Evolutionary conservation across 2,329 filamentous ascomycete genomes (phyloP), one percentile per base, ranked within the genome.

Genomic region (Pseudocercospora fuligena): DNA sequence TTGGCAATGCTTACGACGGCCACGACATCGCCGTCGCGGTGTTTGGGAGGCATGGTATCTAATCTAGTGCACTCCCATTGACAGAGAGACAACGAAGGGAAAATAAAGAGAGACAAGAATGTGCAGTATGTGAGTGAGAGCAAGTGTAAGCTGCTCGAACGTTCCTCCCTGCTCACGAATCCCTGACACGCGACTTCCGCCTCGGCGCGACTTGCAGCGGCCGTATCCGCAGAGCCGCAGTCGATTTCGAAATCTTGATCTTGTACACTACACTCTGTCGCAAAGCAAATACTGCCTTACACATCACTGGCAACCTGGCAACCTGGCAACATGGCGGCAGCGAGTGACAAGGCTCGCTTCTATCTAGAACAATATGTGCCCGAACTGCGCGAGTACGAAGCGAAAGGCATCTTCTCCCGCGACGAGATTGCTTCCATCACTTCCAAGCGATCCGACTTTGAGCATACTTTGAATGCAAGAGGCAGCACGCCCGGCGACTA

Each of bases 281-380:
- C 27, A 57, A 33, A 31, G 49, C 49, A 14, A 25, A 31, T 36
- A 51, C 46, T 31, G 51, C 51, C 23, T 11, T 29, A 14, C 51
- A 6, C 29, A 56, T 16, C 29, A 14, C 21, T 56, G 33, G 54
- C 36, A 53, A 51, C 21, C 97, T 97, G 93, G 88, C 93, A n/a
- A n/a, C n/a, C 21, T 56, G 33, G 54, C 36, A 53, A 51, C 21
- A 97, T 97, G 93, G 88, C 93, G 1, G 90, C 89, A 49, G 90
- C 95, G 66, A 90, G 92, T 70, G 95, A 98, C 77, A 98, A 97
- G 81, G 95, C 94, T 64, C 92, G 94, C 66, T 98, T 94, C 81
- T 97, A 92, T 80, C 87, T 98, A 70, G 95, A 99, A 83, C 91
- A 94, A 73, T 91, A 92, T 1, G 92, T 97, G 51, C 93, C 94